These are phyloP conservation scores for Lyophyllum atratum DNA, from an alignment of 768 basidiomycete genomes.

Conservation along the genomic window DNA sequence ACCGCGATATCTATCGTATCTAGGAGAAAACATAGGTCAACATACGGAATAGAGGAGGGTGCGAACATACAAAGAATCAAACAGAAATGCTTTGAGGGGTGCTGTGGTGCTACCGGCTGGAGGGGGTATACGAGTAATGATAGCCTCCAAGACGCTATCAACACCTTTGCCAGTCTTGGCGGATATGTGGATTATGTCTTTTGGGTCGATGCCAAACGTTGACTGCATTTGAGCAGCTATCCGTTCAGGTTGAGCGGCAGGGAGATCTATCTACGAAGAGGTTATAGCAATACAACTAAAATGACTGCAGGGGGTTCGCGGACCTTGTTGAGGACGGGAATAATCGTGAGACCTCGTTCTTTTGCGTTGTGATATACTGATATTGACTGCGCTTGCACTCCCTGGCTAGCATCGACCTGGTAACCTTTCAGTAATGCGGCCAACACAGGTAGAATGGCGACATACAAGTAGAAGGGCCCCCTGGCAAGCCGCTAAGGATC, in stretches of 20 bases:
- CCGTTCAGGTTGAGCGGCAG: conserved; percentile 81
- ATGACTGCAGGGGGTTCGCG: neutral
- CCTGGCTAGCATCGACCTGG: conserved; percentile 95
- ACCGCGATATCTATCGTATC: conserved; percentile 94
- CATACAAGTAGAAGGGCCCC: conserved; percentile 72
- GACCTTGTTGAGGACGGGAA: conserved; percentile 94
- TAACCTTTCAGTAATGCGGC: neutral
- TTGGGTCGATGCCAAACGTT: conserved; percentile 78
- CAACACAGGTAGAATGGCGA: neutral
- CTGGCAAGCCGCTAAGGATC: conserved; percentile 91
- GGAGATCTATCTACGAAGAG: conserved; percentile 78
- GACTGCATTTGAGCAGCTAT: conserved; percentile 81
- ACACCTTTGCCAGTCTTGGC: conserved; percentile 93
- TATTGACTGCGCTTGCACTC: conserved; percentile 96
- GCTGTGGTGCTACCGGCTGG: conserved; percentile 56
- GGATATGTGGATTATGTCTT: conserved; percentile 77
- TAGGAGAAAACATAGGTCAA: conserved; percentile 31
- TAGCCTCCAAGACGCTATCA: conserved; percentile 72
- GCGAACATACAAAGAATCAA: conserved; percentile 81
- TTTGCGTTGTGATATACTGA: conserved; percentile 90
- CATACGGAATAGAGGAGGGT: conserved; percentile 1
- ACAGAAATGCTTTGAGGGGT: conserved; percentile 82
- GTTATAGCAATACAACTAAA: conserved; percentile 6
- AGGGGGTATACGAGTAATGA: conserved; percentile 83
- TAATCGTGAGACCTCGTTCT: conserved; percentile 78